Evolutionary conservation across 2,329 filamentous ascomycete species (phyloP).

Genomic region (Aspergillus proliferans): DNA sequence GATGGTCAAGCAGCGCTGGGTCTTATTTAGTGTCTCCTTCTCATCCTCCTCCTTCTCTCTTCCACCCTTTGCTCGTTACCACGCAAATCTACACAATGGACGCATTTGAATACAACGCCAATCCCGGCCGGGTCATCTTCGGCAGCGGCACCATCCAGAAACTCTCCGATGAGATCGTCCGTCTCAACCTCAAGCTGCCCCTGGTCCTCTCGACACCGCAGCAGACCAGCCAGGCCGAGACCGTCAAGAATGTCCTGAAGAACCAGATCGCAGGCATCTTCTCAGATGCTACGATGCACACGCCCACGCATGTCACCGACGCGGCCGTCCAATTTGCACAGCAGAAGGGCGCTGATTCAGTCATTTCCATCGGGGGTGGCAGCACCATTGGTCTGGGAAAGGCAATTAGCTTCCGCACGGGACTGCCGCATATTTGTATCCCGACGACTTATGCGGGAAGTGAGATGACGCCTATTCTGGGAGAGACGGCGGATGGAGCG

Average conservation of each 20-base stretch:
- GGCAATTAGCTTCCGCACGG: slow-evolving; percentile 49
- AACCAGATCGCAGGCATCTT: slow-evolving; percentile 48
- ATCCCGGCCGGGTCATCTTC: slow-evolving; percentile 52
- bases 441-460: slow-evolving; percentile 58
- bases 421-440: slow-evolving; percentile 53
- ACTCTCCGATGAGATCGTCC: slow-evolving; percentile 36
- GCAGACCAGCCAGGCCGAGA: slow-evolving; percentile 43
- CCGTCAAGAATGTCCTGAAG: slow-evolving; percentile 41
- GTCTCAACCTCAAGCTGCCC: slow-evolving; percentile 46
- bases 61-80: background rate
- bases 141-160: slow-evolving; percentile 50
- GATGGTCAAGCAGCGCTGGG: slow-evolving; percentile 14
- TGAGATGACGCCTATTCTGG: slow-evolving; percentile 61
- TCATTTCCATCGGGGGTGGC: slow-evolving; percentile 58
- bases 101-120: slow-evolving; percentile 51
- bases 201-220: slow-evolving; percentile 53
- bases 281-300: slow-evolving; percentile 57
- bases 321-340: slow-evolving; percentile 47
- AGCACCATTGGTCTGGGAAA: slow-evolving; percentile 59
- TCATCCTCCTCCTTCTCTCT: background rate
- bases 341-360: slow-evolving; percentile 44
- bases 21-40: background rate
- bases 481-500: slow-evolving; percentile 53
- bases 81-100: slow-evolving; percentile 36
- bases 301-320: slow-evolving; percentile 52